Conservation (phyloP, 192 early-diverging fungal species). For the Coemansia sp. region DNA sequence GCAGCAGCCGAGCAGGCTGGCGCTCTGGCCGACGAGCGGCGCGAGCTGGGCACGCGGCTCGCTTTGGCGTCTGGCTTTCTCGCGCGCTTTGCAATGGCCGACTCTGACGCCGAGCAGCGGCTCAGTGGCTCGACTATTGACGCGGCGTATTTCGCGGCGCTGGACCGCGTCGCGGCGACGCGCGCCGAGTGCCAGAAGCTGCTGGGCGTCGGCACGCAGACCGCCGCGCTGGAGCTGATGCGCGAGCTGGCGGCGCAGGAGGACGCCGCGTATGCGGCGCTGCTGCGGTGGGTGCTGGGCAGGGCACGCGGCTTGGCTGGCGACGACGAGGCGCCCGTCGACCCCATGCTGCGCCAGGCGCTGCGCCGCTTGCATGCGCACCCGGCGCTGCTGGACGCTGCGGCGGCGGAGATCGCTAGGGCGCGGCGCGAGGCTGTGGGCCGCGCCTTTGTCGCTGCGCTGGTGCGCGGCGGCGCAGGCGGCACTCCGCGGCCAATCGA, state of each 20-base stretch:
- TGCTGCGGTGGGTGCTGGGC: conserved; percentile 42
- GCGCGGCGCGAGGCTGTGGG: conserved; percentile 31
- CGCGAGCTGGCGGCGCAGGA: conserved; percentile 25
- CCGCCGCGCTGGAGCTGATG: conserved; percentile 26
- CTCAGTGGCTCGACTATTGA: conserved; percentile 1
- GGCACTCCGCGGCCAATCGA: conserved; percentile 81
- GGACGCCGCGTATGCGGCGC: conserved; percentile 14
- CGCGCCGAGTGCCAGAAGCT: conserved; percentile 34
- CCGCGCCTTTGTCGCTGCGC: conserved; percentile 25
- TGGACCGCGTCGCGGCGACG: conserved; percentile 12
- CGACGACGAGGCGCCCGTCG: conserved; percentile 24
- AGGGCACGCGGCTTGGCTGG: conserved; percentile 18
- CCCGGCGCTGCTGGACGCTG: conserved; percentile 24
- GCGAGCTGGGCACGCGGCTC: conserved; percentile 14
- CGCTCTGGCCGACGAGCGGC: conserved; percentile 32
- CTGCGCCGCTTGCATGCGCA: conserved; percentile 26
- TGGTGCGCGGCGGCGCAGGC: conserved; percentile 24
- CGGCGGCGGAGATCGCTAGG: conserved; percentile 12
- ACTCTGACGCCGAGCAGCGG: background rate
- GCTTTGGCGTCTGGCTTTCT: conserved; percentile 17
- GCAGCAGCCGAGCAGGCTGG: conserved; percentile 20
- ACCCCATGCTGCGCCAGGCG: conserved; percentile 18
- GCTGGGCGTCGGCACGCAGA: conserved; percentile 11
- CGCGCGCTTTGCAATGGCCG: conserved; percentile 13
- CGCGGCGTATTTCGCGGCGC: conserved; percentile 12